Conservation (phyloP, 257 asterid species). For the Plantago elongata region DNA sequence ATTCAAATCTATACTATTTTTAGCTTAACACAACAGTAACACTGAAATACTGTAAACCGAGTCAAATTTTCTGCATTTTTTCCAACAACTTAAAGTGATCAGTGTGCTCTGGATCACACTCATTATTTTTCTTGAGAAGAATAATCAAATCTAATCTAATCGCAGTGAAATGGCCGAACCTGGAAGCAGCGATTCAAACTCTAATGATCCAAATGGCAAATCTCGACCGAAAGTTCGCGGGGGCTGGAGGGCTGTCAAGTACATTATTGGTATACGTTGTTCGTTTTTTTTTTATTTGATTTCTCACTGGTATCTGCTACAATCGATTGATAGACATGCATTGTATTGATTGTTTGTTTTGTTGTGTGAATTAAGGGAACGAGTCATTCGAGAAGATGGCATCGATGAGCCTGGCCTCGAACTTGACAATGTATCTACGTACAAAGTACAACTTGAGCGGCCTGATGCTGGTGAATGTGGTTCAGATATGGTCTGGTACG, state of each 20-base stretch:
- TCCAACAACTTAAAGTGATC: too few species aligned
- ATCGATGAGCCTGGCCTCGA: conserved; percentile 63
- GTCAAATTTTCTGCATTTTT: too few species aligned
- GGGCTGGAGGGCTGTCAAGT: conserved; percentile 76
- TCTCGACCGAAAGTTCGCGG: conserved; percentile 32
- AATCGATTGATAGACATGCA: background rate
- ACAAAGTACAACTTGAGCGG: conserved; percentile 60
- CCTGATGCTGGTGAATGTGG: conserved; percentile 54
- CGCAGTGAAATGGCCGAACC: conserved; percentile 36
- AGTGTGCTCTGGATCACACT: too few species aligned
- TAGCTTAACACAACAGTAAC: too few species aligned
- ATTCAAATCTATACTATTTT: too few species aligned
- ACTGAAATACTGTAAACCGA: too few species aligned
- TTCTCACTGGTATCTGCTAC: background rate
- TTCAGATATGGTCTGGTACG: conserved; percentile 62
- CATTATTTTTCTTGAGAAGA: too few species aligned
- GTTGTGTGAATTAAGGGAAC: conserved; percentile 33
- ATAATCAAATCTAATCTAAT: background rate
- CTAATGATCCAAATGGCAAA: conserved; percentile 7
- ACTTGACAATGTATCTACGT: conserved; percentile 58
- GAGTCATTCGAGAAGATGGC: conserved; percentile 93
- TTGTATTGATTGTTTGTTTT: background rate
- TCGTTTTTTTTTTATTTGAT: background rate
- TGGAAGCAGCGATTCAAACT: conserved; percentile 23
- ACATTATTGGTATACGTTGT: conserved; percentile 57